A percentile compares a stretch with the other conserved stretches of the same genome.
phyloP scores from a whole-genome alignment of 192 early-diverging fungal species.

The Jimgerdemannia flammicorona region DNA sequence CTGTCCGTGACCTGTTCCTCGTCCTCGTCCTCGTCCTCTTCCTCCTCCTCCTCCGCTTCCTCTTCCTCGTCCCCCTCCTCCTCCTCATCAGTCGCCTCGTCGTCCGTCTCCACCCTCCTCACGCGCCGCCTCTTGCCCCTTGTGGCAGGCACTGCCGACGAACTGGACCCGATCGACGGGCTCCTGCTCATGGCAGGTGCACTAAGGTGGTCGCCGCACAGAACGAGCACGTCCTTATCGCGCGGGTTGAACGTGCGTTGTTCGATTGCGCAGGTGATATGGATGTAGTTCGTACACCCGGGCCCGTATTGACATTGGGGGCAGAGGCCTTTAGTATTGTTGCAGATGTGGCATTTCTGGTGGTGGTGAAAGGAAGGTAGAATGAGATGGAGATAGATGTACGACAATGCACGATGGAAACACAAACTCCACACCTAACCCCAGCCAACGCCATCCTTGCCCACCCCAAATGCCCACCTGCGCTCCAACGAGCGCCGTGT shows the following conservation, averaged over 20 bases:
- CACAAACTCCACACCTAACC: too few species aligned
- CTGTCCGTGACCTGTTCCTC: constrained; percentile 10
- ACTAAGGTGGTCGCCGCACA: constrained; percentile 19
- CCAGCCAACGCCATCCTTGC: too few species aligned
- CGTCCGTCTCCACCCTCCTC: constrained; percentile 15
- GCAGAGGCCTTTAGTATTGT: background rate
- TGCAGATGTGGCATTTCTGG: too few species aligned
- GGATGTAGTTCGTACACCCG: constrained; percentile 19
- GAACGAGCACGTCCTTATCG: too few species aligned
- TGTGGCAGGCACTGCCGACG: constrained; percentile 5
- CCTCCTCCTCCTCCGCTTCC: constrained; percentile 13
- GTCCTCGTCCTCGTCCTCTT: constrained; percentile 13
- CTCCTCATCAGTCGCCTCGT: constrained; percentile 18
- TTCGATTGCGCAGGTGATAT: constrained; percentile 29
- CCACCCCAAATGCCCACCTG: constrained; percentile 11
- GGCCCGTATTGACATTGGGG: constrained; percentile 6
- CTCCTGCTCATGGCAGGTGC: constrained; percentile 16
- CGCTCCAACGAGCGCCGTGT: constrained; percentile 11
- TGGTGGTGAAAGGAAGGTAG: too few species aligned
- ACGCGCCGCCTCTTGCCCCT: constrained; percentile 22
- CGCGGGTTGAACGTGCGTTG: too few species aligned
- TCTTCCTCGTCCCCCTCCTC: constrained; percentile 9
- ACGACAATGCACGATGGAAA: too few species aligned
- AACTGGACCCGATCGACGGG: constrained; percentile 1
- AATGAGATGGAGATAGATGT: too few species aligned